A percentile compares a stretch with the other conserved stretches of the same genome.
These are phyloP conservation scores for Nakataea oryzae DNA, from an alignment of 2,329 filamentous ascomycete genomes.

Conservation along the genomic window DNA sequence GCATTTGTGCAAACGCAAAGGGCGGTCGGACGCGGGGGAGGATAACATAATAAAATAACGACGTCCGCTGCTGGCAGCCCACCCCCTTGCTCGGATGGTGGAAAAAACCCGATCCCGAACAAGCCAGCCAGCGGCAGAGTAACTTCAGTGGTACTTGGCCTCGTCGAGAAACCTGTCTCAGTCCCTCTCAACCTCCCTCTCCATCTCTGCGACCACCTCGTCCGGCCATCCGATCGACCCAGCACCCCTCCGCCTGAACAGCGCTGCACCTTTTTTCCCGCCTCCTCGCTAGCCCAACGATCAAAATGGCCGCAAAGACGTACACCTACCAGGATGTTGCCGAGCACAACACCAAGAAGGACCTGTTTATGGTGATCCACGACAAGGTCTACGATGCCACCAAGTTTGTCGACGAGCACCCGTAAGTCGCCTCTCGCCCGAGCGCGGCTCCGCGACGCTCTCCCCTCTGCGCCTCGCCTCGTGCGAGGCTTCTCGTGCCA, in stretches of 20 bases:
- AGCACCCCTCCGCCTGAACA: not conserved
- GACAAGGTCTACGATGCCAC: conserved; percentile 91
- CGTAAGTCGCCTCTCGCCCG: conserved; percentile 40
- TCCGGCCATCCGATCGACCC: not conserved
- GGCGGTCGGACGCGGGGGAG: not conserved
- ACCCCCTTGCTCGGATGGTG: not conserved
- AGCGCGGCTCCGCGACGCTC: conserved; percentile 4
- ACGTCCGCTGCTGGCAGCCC: not conserved
- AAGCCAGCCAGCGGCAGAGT: not conserved
- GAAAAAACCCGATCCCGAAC: not conserved
- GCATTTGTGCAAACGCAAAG: not conserved
- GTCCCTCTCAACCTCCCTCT: not conserved
- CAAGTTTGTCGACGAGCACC: conserved; percentile 95
- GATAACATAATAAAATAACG: not conserved
- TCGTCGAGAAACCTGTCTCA: not conserved
- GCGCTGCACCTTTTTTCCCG: conserved; percentile 2
- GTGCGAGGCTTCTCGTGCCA: not conserved
- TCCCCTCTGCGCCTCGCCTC: not conserved
- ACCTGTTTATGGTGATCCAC: conserved; percentile 84
- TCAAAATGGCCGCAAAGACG: conserved; percentile 33
- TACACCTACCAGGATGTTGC: conserved; percentile 74
- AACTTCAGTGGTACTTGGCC: not conserved
- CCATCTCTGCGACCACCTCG: not conserved
- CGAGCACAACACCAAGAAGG: conserved; percentile 86
- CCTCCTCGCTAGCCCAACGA: not conserved